Evolutionary conservation across 441 rosid species (phyloP), one percentile per base, ranked within the genome.

Genomic region (Gossypium gossypioides): DNA sequence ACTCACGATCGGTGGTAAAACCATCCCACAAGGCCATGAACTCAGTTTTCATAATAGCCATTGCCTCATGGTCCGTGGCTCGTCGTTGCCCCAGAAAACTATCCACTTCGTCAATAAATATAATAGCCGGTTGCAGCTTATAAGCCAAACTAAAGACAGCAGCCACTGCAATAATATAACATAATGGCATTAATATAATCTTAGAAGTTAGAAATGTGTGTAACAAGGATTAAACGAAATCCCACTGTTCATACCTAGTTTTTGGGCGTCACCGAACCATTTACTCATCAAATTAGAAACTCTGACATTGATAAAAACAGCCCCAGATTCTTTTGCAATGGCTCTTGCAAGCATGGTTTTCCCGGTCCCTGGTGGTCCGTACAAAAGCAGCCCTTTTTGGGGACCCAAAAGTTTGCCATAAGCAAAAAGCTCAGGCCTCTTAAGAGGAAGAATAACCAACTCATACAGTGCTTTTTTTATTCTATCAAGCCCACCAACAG

Each of bases 11-110:
- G 32, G 98, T 91, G 19, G 93, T 87, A 80, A 94, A 91, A 9
- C 98, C 97, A 86, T 94, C 97, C 98, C 98, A 91, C 75, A 92
- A 84, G 56, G 97, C 91, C 98, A 94, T 94, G 82, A 90, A 94
- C 82, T 91, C 97, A 0, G 97, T 91, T 86, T 94, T 94, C 97
- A 94, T 94, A 59, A 85, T 90, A 2, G 97, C 83, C 80, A 90
- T 72, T 4, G 99, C 96, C 74, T 92, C 97, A 57, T 90, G 91
- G 83, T 94, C 99, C 19, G 92, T 75, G 15, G 87, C 74, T 3
- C 90, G 92, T 3, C 97, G 97, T 87, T 90, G 93, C 32, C 98
- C 97, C 86, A 94, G 77, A 79, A 92, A 92, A 81, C 98, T 92
- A 68, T 92, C 98, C n/a, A 94, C 96, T 84, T 94, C 98, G 63